A percentile compares a stretch with the other conserved stretches of the same genome.
Evolutionary conservation across 352 stramenopile genomes (phyloP).

Genomic region (Pythium volutum): DNA sequence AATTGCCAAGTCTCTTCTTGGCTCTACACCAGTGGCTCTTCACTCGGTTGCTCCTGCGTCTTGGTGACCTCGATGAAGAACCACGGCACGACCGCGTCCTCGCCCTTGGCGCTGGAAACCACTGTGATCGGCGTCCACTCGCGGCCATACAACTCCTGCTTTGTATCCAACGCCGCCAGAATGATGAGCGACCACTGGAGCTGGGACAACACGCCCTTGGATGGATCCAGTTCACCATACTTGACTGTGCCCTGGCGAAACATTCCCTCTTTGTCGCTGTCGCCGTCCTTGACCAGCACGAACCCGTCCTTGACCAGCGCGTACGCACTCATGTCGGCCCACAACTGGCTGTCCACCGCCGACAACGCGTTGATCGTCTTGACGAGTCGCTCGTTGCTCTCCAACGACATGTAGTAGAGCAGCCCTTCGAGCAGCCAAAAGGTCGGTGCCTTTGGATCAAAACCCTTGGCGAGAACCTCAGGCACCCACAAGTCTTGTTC

Average conservation of each 20-base stretch:
- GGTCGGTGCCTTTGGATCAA: slow-evolving; percentile 42
- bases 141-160: slow-evolving; percentile 37
- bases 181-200: slow-evolving; percentile 45
- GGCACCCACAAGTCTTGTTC: slow-evolving; percentile 46
- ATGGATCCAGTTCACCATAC: slow-evolving; percentile 47
- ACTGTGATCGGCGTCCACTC: slow-evolving; percentile 28
- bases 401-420: slow-evolving; percentile 41
- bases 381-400: slow-evolving; percentile 41
- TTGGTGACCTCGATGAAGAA: slow-evolving; percentile 26
- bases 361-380: slow-evolving; percentile 56
- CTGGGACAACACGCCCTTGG: slow-evolving; percentile 40
- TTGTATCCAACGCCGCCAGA: slow-evolving; percentile 26
- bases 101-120: not conserved
- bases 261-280: slow-evolving; percentile 15
- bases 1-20: no score
- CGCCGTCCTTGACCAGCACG: no score
- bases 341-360: slow-evolving; percentile 41
- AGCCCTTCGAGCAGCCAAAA: slow-evolving; percentile 58
- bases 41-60: slow-evolving; percentile 2
- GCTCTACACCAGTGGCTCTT: not conserved
- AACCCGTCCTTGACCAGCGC: slow-evolving; percentile 19
- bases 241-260: slow-evolving; percentile 34
- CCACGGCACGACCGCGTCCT: slow-evolving; percentile 29
- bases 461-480: slow-evolving; percentile 33
- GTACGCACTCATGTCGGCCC: slow-evolving; percentile 39